Evolutionary conservation across 129 eudicot genomes (phyloP).

Genomic region (Mikania micrantha): DNA sequence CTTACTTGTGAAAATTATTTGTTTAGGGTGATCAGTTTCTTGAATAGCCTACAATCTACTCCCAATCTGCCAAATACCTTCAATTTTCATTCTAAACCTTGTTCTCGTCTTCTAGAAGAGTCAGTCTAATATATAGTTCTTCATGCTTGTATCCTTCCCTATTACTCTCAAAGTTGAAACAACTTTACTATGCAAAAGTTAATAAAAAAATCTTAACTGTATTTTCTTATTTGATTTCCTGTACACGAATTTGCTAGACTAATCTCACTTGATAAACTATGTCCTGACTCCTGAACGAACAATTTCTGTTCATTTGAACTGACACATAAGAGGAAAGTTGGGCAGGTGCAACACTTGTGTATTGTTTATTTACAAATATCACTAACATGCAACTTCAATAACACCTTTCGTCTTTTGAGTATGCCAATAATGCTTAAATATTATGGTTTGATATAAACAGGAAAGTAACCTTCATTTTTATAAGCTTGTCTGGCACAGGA

Average conservation of each 20-base stretch:
- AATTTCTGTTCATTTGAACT: not conserved
- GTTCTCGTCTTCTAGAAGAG: not conserved
- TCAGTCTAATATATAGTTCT: not conserved
- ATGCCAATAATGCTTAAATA: not conserved
- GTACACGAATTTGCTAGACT: not conserved
- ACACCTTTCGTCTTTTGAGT: too few relatives aligned
- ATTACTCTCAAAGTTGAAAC: not conserved
- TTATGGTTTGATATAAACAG: conserved; percentile 5
- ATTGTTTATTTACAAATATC: too few relatives aligned
- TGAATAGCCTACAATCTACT: not conserved
- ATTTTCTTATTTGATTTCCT: not conserved
- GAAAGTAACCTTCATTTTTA: conserved; percentile 59
- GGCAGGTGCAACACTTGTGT: not conserved
- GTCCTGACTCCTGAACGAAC: too few relatives aligned
- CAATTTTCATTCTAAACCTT: not conserved
- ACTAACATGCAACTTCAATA: too few relatives aligned
- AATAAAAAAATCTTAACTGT: not conserved
- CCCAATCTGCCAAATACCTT: not conserved
- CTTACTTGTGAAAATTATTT: not conserved
- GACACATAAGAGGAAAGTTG: not conserved
- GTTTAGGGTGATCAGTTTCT: not conserved
- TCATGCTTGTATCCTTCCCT: not conserved
- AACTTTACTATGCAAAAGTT: not conserved
- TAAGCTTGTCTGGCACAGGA: conserved; percentile 96
- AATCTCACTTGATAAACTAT: not conserved